phyloP scores from a whole-genome alignment of 805 yeast genomes.

The Candida glaebosa region DNA sequence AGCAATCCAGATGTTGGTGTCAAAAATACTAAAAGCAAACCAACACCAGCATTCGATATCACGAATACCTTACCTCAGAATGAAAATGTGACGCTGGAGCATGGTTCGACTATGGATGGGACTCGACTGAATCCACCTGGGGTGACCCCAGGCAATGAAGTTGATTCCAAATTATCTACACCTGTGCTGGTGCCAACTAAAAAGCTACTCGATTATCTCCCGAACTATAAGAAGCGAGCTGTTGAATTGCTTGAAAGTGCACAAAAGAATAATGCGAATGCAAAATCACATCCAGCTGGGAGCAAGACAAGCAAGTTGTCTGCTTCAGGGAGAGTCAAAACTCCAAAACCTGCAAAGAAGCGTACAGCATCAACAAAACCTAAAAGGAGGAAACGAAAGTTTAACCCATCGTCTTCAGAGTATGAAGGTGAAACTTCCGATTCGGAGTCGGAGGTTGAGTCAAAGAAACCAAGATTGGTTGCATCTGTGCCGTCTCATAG shows the following conservation, averaged over 20 bases:
- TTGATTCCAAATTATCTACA: not conserved
- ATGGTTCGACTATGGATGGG: no score
- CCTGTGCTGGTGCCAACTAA: not conserved
- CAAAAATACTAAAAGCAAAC: not conserved
- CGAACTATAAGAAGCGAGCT: not conserved
- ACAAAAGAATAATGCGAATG: not conserved
- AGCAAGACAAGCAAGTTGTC: slow-evolving; percentile 1
- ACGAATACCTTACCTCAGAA: not conserved
- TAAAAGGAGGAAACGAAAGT: slow-evolving; percentile 8
- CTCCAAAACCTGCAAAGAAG: no score
- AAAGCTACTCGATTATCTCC: not conserved
- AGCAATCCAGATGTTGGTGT: no score
- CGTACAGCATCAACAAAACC: not conserved
- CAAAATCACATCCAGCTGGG: not conserved
- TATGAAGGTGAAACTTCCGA: slow-evolving; percentile 9
- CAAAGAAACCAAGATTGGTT: slow-evolving; percentile 8
- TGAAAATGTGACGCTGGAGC: not conserved
- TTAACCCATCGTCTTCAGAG: slow-evolving; percentile 14
- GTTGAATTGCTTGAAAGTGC: not conserved
- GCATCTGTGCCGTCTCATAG: slow-evolving; percentile 8
- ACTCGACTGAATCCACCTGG: no score
- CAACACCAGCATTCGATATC: slow-evolving; percentile 2
- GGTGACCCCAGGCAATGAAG: no score
- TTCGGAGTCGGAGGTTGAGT: slow-evolving; percentile 3
- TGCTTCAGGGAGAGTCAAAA: not conserved